Conservation (phyloP, 306 rosid genomes). For the Rubus parviflorus region DNA sequence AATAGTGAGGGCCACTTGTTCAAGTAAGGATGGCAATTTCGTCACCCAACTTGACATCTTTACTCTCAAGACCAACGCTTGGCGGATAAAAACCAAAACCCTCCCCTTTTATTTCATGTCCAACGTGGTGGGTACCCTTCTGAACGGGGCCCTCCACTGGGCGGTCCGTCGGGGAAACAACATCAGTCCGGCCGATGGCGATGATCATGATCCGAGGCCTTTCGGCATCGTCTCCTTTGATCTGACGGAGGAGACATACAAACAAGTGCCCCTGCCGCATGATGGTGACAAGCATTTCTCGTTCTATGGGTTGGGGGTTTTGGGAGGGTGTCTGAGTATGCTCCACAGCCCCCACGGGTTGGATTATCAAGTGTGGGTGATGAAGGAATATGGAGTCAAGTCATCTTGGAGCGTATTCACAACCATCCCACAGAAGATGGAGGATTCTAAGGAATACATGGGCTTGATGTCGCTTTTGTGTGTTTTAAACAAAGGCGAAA, state of each 20-base stretch:
- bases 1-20: constrained; percentile 16
- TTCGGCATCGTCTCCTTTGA: constrained; percentile 15
- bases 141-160: constrained; percentile 25
- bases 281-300: constrained; percentile 19
- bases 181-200: not conserved
- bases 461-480: constrained; percentile 19
- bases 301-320: constrained; percentile 17
- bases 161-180: not conserved
- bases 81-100: not conserved
- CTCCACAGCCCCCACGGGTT: constrained; percentile 20
- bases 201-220: not conserved
- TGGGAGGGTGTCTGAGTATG: constrained; percentile 18
- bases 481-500: not conserved
- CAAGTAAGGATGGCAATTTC: not conserved
- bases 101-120: constrained; percentile 17
- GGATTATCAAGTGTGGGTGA: constrained; percentile 16
- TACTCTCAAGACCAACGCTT: constrained; percentile 1
- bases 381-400: constrained; percentile 16
- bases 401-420: constrained; percentile 18
- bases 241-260: constrained; percentile 13
- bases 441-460: constrained; percentile 14
- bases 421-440: constrained; percentile 23
- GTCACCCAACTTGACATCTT: constrained; percentile 15
- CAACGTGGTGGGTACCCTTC: constrained; percentile 10
- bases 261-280: not conserved